phyloP scores from a whole-genome alignment of 805 yeast genomes.

The Wickerhamomyces subpelliculosus region DNA sequence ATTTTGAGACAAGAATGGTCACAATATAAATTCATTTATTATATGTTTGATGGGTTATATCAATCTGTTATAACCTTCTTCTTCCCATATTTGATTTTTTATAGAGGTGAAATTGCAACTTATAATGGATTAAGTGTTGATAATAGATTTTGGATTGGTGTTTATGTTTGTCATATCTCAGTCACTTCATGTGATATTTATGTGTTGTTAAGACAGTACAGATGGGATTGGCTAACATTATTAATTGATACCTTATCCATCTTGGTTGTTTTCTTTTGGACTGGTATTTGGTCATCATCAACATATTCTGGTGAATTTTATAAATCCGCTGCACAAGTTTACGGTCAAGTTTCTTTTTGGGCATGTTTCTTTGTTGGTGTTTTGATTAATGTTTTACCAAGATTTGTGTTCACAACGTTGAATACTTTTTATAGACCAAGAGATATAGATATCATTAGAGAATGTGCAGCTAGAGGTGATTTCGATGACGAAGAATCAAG shows the following conservation, averaged over 20 bases:
- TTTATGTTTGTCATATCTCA: slow-evolving; percentile 55
- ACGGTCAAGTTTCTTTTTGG: slow-evolving; percentile 61
- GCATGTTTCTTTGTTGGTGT: slow-evolving; percentile 56
- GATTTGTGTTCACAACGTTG: slow-evolving; percentile 51
- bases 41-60: slow-evolving; percentile 71
- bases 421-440: slow-evolving; percentile 49
- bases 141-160: slow-evolving; percentile 70
- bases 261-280: slow-evolving; percentile 61
- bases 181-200: slow-evolving; percentile 60
- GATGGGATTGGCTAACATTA: slow-evolving; percentile 77
- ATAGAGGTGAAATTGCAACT: slow-evolving; percentile 35
- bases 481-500: slow-evolving; percentile 50
- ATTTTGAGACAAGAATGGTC: slow-evolving; percentile 68
- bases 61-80: slow-evolving; percentile 67
- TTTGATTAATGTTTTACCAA: slow-evolving; percentile 55
- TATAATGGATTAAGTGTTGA: slow-evolving; percentile 51
- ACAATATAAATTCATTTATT: slow-evolving; percentile 58
- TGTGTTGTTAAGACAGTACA: slow-evolving; percentile 57
- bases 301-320: slow-evolving; percentile 49
- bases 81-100: slow-evolving; percentile 60
- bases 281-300: slow-evolving; percentile 66
- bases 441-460: slow-evolving; percentile 69
- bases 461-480: slow-evolving; percentile 54
- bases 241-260: slow-evolving; percentile 52
- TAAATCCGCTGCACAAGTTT: slow-evolving; percentile 55